Percentiles rank a stretch among this genome's conserved stretches.
These are phyloP conservation scores for Triangularia verruculosa DNA, from an alignment of 2,329 filamentous ascomycete species.

Conservation along the genomic window DNA sequence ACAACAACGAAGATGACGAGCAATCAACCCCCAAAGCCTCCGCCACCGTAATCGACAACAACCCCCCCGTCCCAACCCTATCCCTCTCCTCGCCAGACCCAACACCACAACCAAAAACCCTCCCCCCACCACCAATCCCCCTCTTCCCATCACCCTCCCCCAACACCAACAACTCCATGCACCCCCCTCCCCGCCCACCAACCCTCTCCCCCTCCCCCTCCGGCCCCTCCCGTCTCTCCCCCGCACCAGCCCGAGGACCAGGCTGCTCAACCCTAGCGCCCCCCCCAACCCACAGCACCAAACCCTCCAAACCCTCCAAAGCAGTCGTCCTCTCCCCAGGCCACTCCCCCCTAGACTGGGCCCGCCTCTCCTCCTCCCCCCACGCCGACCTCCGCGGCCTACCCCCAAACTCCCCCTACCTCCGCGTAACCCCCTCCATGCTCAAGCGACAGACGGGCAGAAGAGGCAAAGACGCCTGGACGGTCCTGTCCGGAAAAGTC, in stretches of 20 bases:
- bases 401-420: constrained; percentile 49
- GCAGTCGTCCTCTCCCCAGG: constrained; percentile 84
- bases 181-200: constrained; percentile 31
- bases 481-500: constrained; percentile 80
- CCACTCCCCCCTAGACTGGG: constrained; percentile 96
- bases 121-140: constrained; percentile 6
- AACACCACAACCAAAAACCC: constrained; percentile 25
- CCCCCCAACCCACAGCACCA: constrained; percentile 52
- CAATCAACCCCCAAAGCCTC: constrained; percentile 53
- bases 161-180: constrained; percentile 22
- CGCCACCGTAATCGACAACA: constrained; percentile 25
- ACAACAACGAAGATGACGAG: constrained; percentile 30
- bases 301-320: constrained; percentile 55
- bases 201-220: constrained; percentile 22
- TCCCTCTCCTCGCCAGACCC: constrained; percentile 39
- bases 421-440: constrained; percentile 78
- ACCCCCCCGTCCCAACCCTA: constrained; percentile 43
- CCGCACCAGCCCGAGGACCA: constrained; percentile 16
- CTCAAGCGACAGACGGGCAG: constrained; percentile 77
- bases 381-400: constrained; percentile 65
- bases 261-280: constrained; percentile 43
- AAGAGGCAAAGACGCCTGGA: constrained; percentile 86
- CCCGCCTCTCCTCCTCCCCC: constrained; percentile 64
- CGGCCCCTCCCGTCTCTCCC: constrained; percentile 21
- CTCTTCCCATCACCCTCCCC: constrained; percentile 13